phyloP scores from a whole-genome alignment of 495 filamentous ascomycete genomes.

The Margaritispora aquatica region DNA sequence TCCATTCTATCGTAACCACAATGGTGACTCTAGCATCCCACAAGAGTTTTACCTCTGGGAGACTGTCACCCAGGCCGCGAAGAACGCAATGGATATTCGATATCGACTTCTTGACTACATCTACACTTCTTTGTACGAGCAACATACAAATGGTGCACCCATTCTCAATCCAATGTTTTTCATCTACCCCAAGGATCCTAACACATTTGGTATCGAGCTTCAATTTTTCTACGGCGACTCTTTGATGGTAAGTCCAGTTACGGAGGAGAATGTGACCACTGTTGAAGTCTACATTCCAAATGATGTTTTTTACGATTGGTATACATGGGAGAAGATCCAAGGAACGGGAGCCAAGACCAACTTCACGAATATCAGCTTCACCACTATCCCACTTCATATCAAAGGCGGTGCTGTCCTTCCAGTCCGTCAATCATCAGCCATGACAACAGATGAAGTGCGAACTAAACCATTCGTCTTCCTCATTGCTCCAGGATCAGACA shows the following conservation, averaged over 20 bases:
- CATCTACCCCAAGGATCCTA: slow-evolving; percentile 67
- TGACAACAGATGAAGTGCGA: slow-evolving; percentile 78
- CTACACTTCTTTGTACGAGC: slow-evolving; percentile 92
- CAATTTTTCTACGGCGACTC: slow-evolving; percentile 83
- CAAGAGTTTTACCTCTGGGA: slow-evolving; percentile 80
- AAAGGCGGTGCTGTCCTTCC: slow-evolving; percentile 83
- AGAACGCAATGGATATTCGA: slow-evolving; percentile 65
- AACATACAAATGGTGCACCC: slow-evolving; percentile 70
- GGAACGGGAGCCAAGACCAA: slow-evolving; percentile 66
- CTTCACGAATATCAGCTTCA: slow-evolving; percentile 62
- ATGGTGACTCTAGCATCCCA: slow-evolving; percentile 37
- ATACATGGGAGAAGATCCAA: slow-evolving; percentile 67
- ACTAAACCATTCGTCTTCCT: slow-evolving; percentile 86
- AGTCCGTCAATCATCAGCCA: slow-evolving; percentile 69
- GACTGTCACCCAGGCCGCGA: slow-evolving; percentile 54
- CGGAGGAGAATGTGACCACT: slow-evolving; percentile 58
- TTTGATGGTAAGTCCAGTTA: slow-evolving; percentile 77
- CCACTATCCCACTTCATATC: slow-evolving; percentile 81
- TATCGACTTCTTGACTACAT: slow-evolving; percentile 89
- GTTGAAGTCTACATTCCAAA: slow-evolving; percentile 79
- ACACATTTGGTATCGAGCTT: slow-evolving; percentile 76
- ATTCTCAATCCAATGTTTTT: slow-evolving; percentile 83
- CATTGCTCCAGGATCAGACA: slow-evolving; percentile 58
- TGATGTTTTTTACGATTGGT: slow-evolving; percentile 86
- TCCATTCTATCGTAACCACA: slow-evolving; percentile 81